Conservation (phyloP, 345 rosid genomes). For the Bruguiera gymnorhiza region DNA sequence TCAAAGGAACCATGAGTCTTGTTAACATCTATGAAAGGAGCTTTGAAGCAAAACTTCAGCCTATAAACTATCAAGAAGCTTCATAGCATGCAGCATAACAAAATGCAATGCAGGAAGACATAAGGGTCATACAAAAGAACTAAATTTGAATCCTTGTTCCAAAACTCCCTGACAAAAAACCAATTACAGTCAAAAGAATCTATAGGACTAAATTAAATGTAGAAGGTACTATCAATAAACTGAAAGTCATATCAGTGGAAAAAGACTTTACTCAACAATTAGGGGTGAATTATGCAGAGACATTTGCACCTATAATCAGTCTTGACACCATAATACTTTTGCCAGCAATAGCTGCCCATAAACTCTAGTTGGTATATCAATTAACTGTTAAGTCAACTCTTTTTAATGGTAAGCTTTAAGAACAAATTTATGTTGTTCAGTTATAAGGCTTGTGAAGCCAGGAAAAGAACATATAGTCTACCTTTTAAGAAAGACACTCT, state of each 20-base stretch:
- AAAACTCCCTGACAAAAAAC: neutral
- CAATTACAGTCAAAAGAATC: neutral
- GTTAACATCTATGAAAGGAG: neutral
- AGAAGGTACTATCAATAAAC: neutral
- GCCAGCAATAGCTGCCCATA: accelerated
- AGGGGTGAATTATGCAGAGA: neutral
- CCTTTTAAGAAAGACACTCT: neutral
- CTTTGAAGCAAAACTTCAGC: too few relatives aligned
- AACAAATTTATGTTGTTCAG: neutral
- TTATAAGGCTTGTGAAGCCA: neutral
- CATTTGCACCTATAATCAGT: too few relatives aligned
- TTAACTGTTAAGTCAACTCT: neutral
- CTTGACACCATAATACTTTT: too few relatives aligned
- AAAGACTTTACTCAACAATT: neutral
- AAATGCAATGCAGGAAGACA: neutral
- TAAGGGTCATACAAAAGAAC: neutral
- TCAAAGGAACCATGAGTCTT: neutral
- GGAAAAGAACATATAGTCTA: neutral
- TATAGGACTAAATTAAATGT: neutral
- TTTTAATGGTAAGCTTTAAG: neutral
- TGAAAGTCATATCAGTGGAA: neutral
- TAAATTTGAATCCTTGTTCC: accelerated
- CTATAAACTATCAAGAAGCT: neutral
- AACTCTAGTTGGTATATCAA: neutral
- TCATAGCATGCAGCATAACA: neutral